phyloP scores from a whole-genome alignment of 2,329 filamentous ascomycete genomes.

The Pseudodiploospora longispora region DNA sequence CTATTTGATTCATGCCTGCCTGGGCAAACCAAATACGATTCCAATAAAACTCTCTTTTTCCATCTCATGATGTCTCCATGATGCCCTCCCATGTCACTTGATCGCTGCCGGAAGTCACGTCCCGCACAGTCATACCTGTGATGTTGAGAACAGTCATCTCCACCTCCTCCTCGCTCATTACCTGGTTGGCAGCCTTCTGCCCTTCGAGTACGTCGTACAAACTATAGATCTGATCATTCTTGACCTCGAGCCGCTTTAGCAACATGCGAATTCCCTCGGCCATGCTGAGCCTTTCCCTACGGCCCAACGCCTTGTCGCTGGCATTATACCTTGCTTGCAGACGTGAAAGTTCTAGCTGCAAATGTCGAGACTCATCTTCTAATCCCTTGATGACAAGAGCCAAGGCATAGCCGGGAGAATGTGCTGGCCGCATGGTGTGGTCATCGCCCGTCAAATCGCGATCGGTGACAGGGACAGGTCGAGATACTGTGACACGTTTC shows the following conservation, averaged over 20 bases:
- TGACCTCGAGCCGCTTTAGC: slow-evolving; percentile 58
- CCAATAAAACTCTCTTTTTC: slow-evolving; percentile 6
- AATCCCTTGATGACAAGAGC: slow-evolving; percentile 77
- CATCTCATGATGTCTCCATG: slow-evolving; percentile 14
- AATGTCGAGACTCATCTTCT: slow-evolving; percentile 69
- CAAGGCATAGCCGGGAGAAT: slow-evolving; percentile 63
- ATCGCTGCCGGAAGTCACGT: slow-evolving; percentile 29
- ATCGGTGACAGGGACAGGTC: slow-evolving; percentile 59
- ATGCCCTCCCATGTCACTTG: slow-evolving; percentile 36
- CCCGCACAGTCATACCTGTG: slow-evolving; percentile 36
- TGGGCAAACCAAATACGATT: too few species aligned
- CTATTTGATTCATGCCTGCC: too few species aligned
- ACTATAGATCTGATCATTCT: slow-evolving; percentile 72
- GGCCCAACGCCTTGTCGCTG: slow-evolving; percentile 58
- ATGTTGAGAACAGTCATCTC: slow-evolving; percentile 56
- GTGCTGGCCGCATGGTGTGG: slow-evolving; percentile 55
- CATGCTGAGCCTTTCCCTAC: slow-evolving; percentile 54
- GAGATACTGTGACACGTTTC: slow-evolving; percentile 54
- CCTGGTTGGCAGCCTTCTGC: slow-evolving; percentile 58
- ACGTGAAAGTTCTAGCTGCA: slow-evolving; percentile 60
- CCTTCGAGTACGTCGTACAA: slow-evolving; percentile 79
- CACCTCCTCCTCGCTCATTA: slow-evolving; percentile 54
- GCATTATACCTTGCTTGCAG: slow-evolving; percentile 56
- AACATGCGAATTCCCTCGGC: slow-evolving; percentile 53
- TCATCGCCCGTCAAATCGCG: slow-evolving; percentile 43